Evolutionary conservation across 768 basidiomycete genomes (phyloP), one percentile per base, ranked within the genome.

Genomic region (Leccinellum rugosiceps): DNA sequence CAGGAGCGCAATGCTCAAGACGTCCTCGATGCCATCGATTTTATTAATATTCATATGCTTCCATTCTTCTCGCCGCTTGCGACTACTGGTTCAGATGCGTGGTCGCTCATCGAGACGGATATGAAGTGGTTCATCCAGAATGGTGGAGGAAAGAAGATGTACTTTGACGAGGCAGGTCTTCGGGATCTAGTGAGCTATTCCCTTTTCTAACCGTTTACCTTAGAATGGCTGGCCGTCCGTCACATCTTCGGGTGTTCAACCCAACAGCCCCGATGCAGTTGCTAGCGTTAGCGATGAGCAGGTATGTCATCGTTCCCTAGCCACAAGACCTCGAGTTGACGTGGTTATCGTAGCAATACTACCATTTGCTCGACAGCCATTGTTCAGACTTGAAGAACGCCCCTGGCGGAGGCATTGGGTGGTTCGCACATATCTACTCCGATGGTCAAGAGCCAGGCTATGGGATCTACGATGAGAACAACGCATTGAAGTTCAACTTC

Each of bases 351-450:
- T 53, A 63, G 59, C 60, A 88, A 56, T 91, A 90, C 65, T 90
- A 76, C 59, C 70, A 71, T 19, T 69, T 91, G 13, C 79, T 91
- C 15, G 87, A 92, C 61, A 67, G 74, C 1, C 80, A 86, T 54
- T 91, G 89, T 64, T 64, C 74, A 10, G 77, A 83, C 63, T 76
- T 91, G 64, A 91, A 91, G 71, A 64, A 60, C 0, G 80, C 81
- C 25, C 59, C 71, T 28, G 80, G 80, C 3, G 87, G 87, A 21
- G 87, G 87, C 23, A 74, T 90, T 34, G 87, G 89, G 11, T 92
- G 89, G 90, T 92, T 92, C 63, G 87, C 86, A 26, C 90, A 91
- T 66, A 84, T 90, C 53, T 90, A 90, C 65, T 83, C 84, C 2
- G 90, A 90, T 64, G 58, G 70, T 58, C 79, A 83, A 69, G 79